These are phyloP conservation scores for Pseudopediastrum boryanum DNA, from an alignment of 139 green algal species.

Conservation along the genomic window DNA sequence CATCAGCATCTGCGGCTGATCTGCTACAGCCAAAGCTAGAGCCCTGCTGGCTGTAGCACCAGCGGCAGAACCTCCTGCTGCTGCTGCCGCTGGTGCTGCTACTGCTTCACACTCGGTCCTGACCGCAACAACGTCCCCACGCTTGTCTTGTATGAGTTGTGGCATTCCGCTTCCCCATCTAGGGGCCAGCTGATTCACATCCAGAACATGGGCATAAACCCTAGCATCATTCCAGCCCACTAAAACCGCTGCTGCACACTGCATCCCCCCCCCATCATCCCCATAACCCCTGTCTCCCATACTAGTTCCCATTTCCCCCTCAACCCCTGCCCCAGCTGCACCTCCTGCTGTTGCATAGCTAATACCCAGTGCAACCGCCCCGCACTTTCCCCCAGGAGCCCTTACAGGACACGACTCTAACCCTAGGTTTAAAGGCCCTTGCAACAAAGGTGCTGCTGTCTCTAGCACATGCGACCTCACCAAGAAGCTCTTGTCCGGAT, in stretches of 20 bases:
- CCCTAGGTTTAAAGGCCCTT: constrained; percentile 31
- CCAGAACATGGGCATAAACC: constrained; percentile 37
- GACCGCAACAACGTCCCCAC: constrained; percentile 26
- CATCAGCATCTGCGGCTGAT: background rate
- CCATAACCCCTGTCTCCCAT: background rate
- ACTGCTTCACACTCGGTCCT: constrained; percentile 13
- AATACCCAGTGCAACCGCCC: constrained; percentile 14
- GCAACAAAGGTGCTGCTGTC: constrained; percentile 23
- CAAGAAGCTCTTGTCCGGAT: constrained; percentile 3
- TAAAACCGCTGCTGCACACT: background rate
- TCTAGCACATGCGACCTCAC: constrained; percentile 31
- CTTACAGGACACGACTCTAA: too few relatives aligned
- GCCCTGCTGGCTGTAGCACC: background rate
- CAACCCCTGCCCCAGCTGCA: constrained; percentile 8
- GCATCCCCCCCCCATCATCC: background rate
- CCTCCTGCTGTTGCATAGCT: background rate
- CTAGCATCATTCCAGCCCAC: constrained; percentile 23
- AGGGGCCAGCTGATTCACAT: constrained; percentile 12
- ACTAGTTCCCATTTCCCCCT: background rate
- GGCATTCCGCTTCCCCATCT: constrained; percentile 14
- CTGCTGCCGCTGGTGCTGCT: background rate
- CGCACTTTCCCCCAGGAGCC: background rate
- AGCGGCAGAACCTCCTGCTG: background rate
- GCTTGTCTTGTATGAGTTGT: constrained; percentile 22
- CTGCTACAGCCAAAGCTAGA: background rate